phyloP scores from a whole-genome alignment of 73 alveolate genomes.

The Paraurostyla sp. region DNA sequence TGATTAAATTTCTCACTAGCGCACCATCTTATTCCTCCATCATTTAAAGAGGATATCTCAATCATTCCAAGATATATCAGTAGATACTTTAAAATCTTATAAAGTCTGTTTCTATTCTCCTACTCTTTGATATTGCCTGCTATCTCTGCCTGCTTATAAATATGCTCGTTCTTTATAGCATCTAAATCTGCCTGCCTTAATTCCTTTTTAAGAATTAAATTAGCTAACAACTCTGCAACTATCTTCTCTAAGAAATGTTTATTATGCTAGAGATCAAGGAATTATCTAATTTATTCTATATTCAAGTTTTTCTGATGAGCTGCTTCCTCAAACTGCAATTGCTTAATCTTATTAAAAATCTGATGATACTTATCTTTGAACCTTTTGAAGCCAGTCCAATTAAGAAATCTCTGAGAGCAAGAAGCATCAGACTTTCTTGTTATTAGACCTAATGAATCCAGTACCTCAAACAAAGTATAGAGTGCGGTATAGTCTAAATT shows the following conservation, averaged over 20 bases:
- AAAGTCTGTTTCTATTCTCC: conserved; percentile 8
- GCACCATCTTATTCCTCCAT: neutral
- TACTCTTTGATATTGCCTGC: neutral
- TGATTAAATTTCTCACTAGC: neutral
- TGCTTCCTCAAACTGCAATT: no score
- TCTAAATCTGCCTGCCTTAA: no score
- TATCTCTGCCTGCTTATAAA: no score
- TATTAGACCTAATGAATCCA: conserved; percentile 26
- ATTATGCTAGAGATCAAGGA: no score
- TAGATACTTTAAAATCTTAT: neutral
- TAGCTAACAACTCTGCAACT: no score
- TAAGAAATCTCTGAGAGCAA: neutral
- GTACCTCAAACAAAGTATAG: conserved; percentile 33
- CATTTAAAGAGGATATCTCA: no score
- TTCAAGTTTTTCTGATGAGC: neutral
- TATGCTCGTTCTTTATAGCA: conserved; percentile 6
- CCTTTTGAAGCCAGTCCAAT: conserved; percentile 25
- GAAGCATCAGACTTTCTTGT: neutral
- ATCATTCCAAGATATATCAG: conserved; percentile 22
- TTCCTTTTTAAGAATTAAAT: no score
- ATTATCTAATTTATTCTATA: neutral
- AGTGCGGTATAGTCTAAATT: conserved; percentile 58
- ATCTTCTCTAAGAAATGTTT: no score
- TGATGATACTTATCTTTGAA: conserved; percentile 14
- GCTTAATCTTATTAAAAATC: neutral